A percentile compares a stretch with the other conserved stretches of the same genome.
Conservation (phyloP, 148 eudicot species). For the Gaultheria prostrata region DNA sequence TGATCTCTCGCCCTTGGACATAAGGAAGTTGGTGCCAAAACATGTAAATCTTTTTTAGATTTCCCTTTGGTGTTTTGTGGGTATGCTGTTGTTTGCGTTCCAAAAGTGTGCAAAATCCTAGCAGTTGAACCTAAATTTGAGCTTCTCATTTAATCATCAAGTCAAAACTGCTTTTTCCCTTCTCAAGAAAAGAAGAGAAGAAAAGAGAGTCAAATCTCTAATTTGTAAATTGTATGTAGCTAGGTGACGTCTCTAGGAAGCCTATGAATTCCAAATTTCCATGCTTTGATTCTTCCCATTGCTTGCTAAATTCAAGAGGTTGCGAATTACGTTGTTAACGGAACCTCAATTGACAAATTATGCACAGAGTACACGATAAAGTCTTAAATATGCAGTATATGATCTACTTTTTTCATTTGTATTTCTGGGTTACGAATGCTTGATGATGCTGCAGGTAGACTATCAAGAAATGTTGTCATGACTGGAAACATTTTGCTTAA, state of each 20-base stretch:
- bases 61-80: neutral
- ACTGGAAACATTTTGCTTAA: constrained; percentile 74
- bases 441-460: constrained; percentile 55
- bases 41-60: neutral
- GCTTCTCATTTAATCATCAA: too few species aligned
- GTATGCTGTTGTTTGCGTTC: neutral
- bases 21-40: too few species aligned
- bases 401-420: neutral
- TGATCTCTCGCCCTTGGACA: too few species aligned
- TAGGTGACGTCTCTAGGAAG: too few species aligned
- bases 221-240: too few species aligned
- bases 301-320: neutral
- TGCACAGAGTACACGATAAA: neutral
- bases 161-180: too few species aligned
- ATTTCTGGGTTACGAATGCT: neutral
- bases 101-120: neutral
- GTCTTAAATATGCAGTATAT: neutral
- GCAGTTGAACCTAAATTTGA: neutral
- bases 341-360: neutral
- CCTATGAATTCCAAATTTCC: too few species aligned
- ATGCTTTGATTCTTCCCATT: neutral
- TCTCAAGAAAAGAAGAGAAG: too few species aligned
- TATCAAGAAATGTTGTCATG: constrained; percentile 71
- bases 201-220: too few species aligned
- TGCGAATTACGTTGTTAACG: neutral